These are phyloP conservation scores for Pleoardoris graminearum DNA, from an alignment of 2,329 filamentous ascomycete species.

Conservation along the genomic window DNA sequence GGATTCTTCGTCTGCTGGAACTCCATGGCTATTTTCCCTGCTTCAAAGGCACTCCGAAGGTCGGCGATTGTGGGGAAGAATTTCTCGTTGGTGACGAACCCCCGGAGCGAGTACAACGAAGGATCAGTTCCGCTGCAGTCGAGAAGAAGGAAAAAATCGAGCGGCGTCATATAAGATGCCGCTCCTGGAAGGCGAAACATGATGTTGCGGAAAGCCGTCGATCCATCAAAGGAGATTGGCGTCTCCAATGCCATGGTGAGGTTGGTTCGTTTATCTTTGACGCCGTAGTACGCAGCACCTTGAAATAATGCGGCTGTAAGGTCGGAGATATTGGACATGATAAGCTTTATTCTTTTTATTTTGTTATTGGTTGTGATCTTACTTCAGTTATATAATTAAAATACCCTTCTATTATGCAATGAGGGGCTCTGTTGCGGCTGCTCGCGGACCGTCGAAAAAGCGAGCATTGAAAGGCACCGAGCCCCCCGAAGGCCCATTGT, in stretches of 20 bases:
- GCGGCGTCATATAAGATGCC: constrained; percentile 46
- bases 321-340: constrained; percentile 53
- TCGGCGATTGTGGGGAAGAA: constrained; percentile 57
- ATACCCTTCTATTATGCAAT: too few relatives aligned
- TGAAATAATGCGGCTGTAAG: constrained; percentile 49
- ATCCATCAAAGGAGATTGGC: constrained; percentile 46
- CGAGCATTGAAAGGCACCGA: constrained; percentile 32
- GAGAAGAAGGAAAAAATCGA: constrained; percentile 53
- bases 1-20: constrained; percentile 53
- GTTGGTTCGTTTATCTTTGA: constrained; percentile 24
- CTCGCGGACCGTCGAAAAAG: constrained; percentile 27
- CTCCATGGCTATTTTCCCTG: constrained; percentile 50
- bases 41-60: constrained; percentile 53
- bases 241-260: constrained; percentile 34
- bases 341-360: too few relatives aligned
- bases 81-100: constrained; percentile 54
- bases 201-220: constrained; percentile 45
- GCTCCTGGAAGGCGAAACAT: constrained; percentile 48
- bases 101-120: constrained; percentile 48
- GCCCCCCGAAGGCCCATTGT: constrained; percentile 44
- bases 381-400: too few relatives aligned
- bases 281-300: constrained; percentile 31
- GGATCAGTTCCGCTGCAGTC: constrained; percentile 52
- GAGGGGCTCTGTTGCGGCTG: constrained; percentile 41
- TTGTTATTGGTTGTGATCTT: too few relatives aligned